These are phyloP conservation scores for Botrytis squamosa DNA, from an alignment of 2,329 filamentous ascomycete genomes.

Conservation along the genomic window DNA sequence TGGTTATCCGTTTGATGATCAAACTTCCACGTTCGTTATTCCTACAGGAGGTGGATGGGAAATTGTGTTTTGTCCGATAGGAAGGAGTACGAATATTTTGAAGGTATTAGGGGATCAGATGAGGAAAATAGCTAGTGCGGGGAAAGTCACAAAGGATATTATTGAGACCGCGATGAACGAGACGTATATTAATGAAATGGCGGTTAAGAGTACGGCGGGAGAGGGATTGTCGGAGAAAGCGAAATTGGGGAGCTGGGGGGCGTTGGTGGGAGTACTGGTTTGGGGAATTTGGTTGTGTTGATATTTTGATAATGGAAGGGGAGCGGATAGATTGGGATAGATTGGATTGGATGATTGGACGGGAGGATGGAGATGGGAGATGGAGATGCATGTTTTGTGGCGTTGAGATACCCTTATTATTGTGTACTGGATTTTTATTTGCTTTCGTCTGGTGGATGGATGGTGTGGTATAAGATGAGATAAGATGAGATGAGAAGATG, in stretches of 20 bases:
- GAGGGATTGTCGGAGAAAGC: constrained; percentile 22
- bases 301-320: neutral
- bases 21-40: constrained; percentile 59
- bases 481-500: too few species aligned
- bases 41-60: constrained; percentile 73
- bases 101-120: constrained; percentile 51
- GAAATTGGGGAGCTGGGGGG: constrained; percentile 30
- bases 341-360: neutral
- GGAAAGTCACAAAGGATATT: constrained; percentile 42
- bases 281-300: constrained; percentile 32
- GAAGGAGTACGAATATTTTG: constrained; percentile 59
- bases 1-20: constrained; percentile 67
- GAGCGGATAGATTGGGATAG: constrained; percentile 7
- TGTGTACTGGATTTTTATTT: neutral
- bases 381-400: neutral
- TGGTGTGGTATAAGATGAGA: too few species aligned
- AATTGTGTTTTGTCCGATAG: constrained; percentile 71
- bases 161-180: constrained; percentile 40
- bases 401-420: constrained; percentile 17
- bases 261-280: constrained; percentile 35
- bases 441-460: neutral
- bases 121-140: constrained; percentile 46
- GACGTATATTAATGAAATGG: constrained; percentile 33
- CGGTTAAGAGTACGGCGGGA: constrained; percentile 23
- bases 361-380: neutral